Base-by-base conservation (phyloP, 768 basidiomycete species). In the Lactarius sp. region DNA sequence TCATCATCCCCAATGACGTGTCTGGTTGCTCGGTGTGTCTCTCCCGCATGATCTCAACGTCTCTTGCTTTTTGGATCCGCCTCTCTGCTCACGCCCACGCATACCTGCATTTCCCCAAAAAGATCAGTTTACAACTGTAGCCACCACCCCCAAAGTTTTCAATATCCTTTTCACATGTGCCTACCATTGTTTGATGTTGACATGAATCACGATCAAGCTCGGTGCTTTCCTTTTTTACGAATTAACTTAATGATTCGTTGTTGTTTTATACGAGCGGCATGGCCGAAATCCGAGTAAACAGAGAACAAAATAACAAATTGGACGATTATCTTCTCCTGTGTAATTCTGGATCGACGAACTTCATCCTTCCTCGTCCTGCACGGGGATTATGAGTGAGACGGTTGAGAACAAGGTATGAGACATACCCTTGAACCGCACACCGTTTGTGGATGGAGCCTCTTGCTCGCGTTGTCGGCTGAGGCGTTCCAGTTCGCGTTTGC, bases 401-500 rank as follows among this genome's bases (percentile, higher is more conserved):
- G 9, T 13, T 13, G 27, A 33, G 50, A 62, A 22, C 31, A 59
- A 3, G 18, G 37, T 58, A 39, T 34, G 44, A 42, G 13, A 66
- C 73, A 14, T 56, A 80, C 87, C 87, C 76, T 90, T 90, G 72
- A 87, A 85, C 59, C 85, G 78, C 34, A 89, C 78, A 9, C 84
- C 83, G 59, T 75, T 78, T 44, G 76, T 75, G 31, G 59, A 60
- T 12, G 34, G 73, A 34, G 56, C 71, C 39, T 73, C 72, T 46
- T 72, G 69, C 64, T 75, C 78, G 51, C 75, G 73, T 20, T 70
- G 71, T 59, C 73, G 73, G 64, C 77, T 81, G 51, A 85, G 70
- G 41, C 77, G 73, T 66, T 82, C 80, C 34, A 89, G 70, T 64
- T 86, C 80, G 51, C 69, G 74, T 66, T 74, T 78, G 64, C 78